phyloP scores from a whole-genome alignment of 208 protist genomes.

The Trypanosoma conorhini region DNA sequence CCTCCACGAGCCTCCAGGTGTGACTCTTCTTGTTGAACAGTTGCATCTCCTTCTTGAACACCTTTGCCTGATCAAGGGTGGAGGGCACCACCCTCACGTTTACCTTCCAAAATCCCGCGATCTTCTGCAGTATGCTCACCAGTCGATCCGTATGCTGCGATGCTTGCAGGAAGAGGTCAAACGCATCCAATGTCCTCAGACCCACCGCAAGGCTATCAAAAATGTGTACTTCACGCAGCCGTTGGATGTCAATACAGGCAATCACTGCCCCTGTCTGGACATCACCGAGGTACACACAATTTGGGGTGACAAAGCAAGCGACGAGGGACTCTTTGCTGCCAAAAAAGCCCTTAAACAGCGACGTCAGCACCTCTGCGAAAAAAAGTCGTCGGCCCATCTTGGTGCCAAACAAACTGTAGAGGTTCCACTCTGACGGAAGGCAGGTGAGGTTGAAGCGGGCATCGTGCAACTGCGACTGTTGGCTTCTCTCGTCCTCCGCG shows the following conservation, averaged over 20 bases:
- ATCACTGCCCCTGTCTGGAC: conserved; percentile 23
- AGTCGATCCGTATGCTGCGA: conserved; percentile 15
- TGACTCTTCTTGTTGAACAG: conserved; percentile 15
- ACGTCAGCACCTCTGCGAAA: conserved; percentile 22
- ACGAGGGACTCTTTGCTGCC: conserved; percentile 17
- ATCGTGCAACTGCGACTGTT: conserved; percentile 7
- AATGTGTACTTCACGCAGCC: conserved; percentile 17
- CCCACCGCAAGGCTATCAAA: conserved; percentile 13
- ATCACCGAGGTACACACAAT: conserved; percentile 30
- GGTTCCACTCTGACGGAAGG: conserved; percentile 15
- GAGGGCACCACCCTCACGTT: not conserved
- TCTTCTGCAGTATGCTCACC: conserved; percentile 17
- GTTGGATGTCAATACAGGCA: conserved; percentile 19
- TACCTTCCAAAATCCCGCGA: conserved; percentile 12
- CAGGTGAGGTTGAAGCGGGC: conserved; percentile 16
- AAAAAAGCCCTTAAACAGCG: conserved; percentile 28
- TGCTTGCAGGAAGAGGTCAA: conserved; percentile 14
- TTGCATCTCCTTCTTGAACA: conserved; percentile 25
- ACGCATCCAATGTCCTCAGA: conserved; percentile 9
- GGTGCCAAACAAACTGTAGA: conserved; percentile 12
- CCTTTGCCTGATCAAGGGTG: conserved; percentile 3
- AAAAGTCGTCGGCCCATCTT: conserved; percentile 23
- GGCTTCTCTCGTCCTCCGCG: not conserved
- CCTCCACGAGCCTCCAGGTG: conserved; percentile 23
- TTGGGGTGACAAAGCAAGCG: conserved; percentile 29